Conservation (phyloP, 1,284 basidiomycete species). For the Cryptococcus sp. region DNA sequence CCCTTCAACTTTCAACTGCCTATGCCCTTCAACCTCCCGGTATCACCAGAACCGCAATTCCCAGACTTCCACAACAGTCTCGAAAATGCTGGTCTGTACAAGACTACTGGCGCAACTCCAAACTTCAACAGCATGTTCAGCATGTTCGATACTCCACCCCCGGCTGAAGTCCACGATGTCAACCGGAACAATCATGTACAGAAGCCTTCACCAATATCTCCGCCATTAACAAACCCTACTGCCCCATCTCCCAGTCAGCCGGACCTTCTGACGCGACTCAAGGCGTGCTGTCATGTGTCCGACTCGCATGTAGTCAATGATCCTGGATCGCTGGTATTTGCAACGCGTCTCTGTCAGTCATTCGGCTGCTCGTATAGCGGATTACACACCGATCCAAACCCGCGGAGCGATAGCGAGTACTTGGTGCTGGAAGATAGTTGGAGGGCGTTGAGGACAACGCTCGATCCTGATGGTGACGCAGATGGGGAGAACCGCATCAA, state of each 20-base stretch:
- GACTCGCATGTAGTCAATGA: constrained; percentile 54
- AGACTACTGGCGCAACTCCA: constrained; percentile 17
- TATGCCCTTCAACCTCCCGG: constrained; percentile 43
- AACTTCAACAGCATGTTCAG: constrained; percentile 34
- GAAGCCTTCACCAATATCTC: constrained; percentile 17
- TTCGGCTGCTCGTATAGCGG: constrained; percentile 48
- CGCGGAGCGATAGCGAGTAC: constrained; percentile 42
- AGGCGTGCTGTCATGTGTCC: constrained; percentile 51
- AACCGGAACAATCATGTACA: neutral
- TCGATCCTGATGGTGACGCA: constrained; percentile 47
- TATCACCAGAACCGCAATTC: constrained; percentile 37
- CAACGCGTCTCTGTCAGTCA: constrained; percentile 50
- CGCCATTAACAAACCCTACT: constrained; percentile 6
- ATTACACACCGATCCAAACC: constrained; percentile 36
- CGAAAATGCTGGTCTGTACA: constrained; percentile 25
- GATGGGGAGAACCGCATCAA: constrained; percentile 52
- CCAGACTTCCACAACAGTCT: constrained; percentile 27
- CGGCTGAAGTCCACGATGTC: neutral
- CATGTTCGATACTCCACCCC: constrained; percentile 27
- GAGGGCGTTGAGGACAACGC: constrained; percentile 41
- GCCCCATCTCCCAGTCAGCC: constrained; percentile 26
- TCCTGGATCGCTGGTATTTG: constrained; percentile 51
- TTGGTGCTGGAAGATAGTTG: constrained; percentile 51
- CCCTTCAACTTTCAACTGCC: constrained; percentile 46
- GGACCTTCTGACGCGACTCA: constrained; percentile 50